Percentiles rank a stretch among this genome's conserved stretches.
These are phyloP conservation scores for Paulownia fortunei DNA, from an alignment of 257 asterid species.

Conservation along the genomic window DNA sequence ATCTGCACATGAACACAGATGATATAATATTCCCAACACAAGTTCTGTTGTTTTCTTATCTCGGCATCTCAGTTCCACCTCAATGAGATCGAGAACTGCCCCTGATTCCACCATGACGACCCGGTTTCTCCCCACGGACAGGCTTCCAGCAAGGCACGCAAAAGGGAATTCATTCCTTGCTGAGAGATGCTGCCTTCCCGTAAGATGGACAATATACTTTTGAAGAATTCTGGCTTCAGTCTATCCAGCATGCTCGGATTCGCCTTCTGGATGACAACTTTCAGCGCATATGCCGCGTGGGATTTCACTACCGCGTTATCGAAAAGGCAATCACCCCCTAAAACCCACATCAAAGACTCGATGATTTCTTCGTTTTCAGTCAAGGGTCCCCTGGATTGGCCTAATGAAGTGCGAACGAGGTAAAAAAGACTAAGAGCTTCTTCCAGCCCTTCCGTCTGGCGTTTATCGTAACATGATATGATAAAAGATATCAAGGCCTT, in stretches of 20 bases:
- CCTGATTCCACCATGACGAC: conserved; percentile 51
- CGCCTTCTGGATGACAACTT: conserved; percentile 28
- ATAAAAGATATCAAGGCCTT: conserved; percentile 30
- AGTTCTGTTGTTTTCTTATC: conserved; percentile 54
- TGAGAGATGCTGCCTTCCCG: not conserved
- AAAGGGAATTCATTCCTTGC: conserved; percentile 22
- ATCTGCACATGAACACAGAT: conserved; percentile 56
- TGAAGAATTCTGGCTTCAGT: conserved; percentile 47
- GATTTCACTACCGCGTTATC: too few species aligned
- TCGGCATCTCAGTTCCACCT: conserved; percentile 38
- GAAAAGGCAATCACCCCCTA: conserved; percentile 12
- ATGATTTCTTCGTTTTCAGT: not conserved
- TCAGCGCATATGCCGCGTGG: conserved; percentile 45
- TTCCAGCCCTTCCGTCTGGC: conserved; percentile 30
- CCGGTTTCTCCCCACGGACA: conserved; percentile 52
- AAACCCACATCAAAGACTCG: conserved; percentile 49
- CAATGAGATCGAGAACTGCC: conserved; percentile 45
- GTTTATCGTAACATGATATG: conserved; percentile 28
- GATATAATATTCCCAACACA: conserved; percentile 45
- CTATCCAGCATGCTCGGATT: conserved; percentile 28
- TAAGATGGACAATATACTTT: not conserved
- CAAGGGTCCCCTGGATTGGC: not conserved
- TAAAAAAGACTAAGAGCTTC: conserved; percentile 46
- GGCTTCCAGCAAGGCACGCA: conserved; percentile 42
- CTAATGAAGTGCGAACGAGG: not conserved